Evolutionary conservation across 305 asterid genomes (phyloP).

Genomic region (Nicotiana rustica): DNA sequence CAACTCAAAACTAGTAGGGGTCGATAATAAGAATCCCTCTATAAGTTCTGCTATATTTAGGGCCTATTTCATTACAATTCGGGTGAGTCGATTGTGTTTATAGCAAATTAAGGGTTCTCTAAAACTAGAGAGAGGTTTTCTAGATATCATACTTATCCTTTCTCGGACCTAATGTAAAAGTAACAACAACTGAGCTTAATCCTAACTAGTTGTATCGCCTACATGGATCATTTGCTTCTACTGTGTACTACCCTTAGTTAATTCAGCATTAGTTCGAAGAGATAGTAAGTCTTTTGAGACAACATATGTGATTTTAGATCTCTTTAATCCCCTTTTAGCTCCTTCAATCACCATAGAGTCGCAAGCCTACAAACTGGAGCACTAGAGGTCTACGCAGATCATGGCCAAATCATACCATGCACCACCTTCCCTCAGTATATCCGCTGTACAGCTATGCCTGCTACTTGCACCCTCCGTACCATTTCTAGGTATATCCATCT

Average conservation of each 20-base stretch:
- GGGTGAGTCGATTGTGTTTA: background rate
- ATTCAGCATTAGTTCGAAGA: background rate
- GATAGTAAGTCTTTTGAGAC: background rate
- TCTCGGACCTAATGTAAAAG: background rate
- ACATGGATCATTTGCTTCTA: slow-evolving; percentile 19
- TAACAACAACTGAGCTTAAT: background rate
- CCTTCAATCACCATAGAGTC: slow-evolving; percentile 14
- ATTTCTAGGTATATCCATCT: background rate
- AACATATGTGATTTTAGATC: slow-evolving; percentile 4
- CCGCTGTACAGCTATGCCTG: background rate
- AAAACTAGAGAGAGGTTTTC: background rate
- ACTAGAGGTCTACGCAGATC: background rate
- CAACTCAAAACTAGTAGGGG: background rate
- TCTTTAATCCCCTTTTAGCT: background rate
- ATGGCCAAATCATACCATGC: background rate
- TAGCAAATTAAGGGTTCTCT: background rate
- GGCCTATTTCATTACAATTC: slow-evolving; percentile 19
- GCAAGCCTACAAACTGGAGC: slow-evolving; percentile 12
- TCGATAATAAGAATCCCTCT: background rate
- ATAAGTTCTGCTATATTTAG: background rate
- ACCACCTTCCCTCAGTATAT: background rate
- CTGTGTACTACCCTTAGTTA: background rate
- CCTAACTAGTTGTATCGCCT: slow-evolving; percentile 6
- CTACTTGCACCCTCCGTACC: background rate
- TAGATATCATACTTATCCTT: slow-evolving; percentile 12